Evolutionary conservation across 129 eudicot species (phyloP).

Genomic region (Saussurea involucrata): DNA sequence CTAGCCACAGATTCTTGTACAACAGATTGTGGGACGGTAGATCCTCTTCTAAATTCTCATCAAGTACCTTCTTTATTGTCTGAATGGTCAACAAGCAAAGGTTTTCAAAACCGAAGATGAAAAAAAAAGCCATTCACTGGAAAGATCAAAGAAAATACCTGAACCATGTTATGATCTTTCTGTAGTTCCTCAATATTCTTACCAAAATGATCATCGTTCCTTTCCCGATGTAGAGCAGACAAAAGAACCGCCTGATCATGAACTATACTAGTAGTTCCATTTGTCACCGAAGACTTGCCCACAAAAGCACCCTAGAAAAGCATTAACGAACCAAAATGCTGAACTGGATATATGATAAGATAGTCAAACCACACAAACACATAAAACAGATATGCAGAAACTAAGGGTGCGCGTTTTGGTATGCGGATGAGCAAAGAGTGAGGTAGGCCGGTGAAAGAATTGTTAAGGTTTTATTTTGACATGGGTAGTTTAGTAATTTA

Average conservation of each 20-base stretch:
- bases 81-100: conserved; percentile 15
- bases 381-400: background rate
- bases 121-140: background rate
- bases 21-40: conserved; percentile 27
- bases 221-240: conserved; percentile 16
- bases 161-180: conserved; percentile 45
- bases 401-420: background rate
- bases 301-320: background rate
- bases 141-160: conserved; percentile 41
- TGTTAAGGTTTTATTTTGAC: no score
- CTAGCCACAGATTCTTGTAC: conserved; percentile 84
- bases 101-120: background rate
- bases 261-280: conserved; percentile 4
- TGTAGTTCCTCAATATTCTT: conserved; percentile 29
- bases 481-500: no score
- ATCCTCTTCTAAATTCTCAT: conserved; percentile 57
- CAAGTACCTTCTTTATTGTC: conserved; percentile 64
- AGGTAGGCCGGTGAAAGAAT: no score
- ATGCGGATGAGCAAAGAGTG: no score
- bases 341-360: background rate
- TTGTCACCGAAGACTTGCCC: background rate
- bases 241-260: conserved; percentile 2
- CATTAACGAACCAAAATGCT: background rate
- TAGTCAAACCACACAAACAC: background rate
- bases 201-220: conserved; percentile 22